Base-by-base conservation (phyloP, 2,329 filamentous ascomycete genomes). In the Aspergillus hiratsukae region DNA sequence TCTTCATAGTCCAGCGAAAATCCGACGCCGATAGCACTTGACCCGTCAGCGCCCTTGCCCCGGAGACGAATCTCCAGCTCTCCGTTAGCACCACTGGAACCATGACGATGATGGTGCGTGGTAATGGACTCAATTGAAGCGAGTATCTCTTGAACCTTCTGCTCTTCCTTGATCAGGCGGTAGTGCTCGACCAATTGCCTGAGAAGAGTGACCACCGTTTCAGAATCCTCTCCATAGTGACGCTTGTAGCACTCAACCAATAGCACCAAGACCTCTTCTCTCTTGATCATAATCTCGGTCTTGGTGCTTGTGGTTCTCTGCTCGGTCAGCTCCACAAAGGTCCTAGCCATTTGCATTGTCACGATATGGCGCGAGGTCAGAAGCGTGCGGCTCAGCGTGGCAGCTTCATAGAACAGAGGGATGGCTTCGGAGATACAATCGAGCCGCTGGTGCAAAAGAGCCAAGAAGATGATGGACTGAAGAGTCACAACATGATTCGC, bases 231-330 rank as follows among this genome's bases (percentile, higher is more conserved):
- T 5, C 79, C 78, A 56, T 79, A 77, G 55, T 78, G 76, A 4
- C 75, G 69, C 63, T 78, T 78, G 60, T 80, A 80, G 19, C 74
- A 73, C 19, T 75, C 75, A 48, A 82, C 73, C 49, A 81, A 66
- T n/a, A 78, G 66, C 25, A 74, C 66, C 7, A 82, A 64, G 14
- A 77, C 68, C 55, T 80, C 71, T 51, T 80, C 78, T 29, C 79
- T 73, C 57, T 65, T 64, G n/a, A 56, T 59, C 72, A 72, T 73
- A 35, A 72, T 64, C 11, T 72, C 68, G 1, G 69, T 69, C 52
- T 61, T 66, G 11, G 63, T 59, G 7, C 46, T 60, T 8, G 64
- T 67, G 23, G 65, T 49, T 14, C 56, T 53, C 17, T 59, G 68
- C 21, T 75, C 71, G 0, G 78, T 79, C 46, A 77, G 66, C 27